Conservation (phyloP, 1,139 yeast genomes). For the Magnusiomyces clavatus region DNA sequence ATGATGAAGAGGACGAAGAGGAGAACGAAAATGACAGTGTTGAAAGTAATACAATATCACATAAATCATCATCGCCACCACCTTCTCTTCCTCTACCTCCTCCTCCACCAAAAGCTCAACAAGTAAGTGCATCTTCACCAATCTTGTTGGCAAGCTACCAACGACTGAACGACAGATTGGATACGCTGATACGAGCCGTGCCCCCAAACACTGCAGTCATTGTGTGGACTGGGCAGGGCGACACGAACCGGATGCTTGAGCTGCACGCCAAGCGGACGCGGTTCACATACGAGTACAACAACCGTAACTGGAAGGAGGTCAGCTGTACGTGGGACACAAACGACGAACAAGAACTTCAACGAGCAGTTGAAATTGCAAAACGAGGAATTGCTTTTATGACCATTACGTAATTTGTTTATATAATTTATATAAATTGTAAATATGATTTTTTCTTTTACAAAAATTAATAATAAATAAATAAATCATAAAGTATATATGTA, state of each 20-base stretch:
- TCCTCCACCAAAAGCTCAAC: too few relatives aligned
- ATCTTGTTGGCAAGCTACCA: constrained; percentile 19
- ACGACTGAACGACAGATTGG: constrained; percentile 40
- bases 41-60: too few relatives aligned
- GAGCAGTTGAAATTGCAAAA: constrained; percentile 33
- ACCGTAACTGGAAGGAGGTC: constrained; percentile 38
- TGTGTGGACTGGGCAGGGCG: constrained; percentile 57
- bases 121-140: too few relatives aligned
- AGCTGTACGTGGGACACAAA: constrained; percentile 47
- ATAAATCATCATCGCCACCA: too few relatives aligned
- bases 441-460: too few relatives aligned
- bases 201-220: constrained; percentile 57
- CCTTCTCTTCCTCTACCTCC: too few relatives aligned
- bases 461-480: too few relatives aligned
- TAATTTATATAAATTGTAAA: too few relatives aligned
- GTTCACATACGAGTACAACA: constrained; percentile 39
- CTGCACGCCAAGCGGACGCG: constrained; percentile 39
- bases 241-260: constrained; percentile 44
- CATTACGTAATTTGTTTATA: neutral
- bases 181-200: constrained; percentile 42
- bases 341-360: constrained; percentile 37
- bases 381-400: constrained; percentile 45
- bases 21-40: too few relatives aligned
- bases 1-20: too few relatives aligned
- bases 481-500: too few relatives aligned